Percentiles rank a stretch among this genome's conserved stretches.
Conservation (phyloP, 2,329 filamentous ascomycete species). For the Acrocalymma vagum region DNA sequence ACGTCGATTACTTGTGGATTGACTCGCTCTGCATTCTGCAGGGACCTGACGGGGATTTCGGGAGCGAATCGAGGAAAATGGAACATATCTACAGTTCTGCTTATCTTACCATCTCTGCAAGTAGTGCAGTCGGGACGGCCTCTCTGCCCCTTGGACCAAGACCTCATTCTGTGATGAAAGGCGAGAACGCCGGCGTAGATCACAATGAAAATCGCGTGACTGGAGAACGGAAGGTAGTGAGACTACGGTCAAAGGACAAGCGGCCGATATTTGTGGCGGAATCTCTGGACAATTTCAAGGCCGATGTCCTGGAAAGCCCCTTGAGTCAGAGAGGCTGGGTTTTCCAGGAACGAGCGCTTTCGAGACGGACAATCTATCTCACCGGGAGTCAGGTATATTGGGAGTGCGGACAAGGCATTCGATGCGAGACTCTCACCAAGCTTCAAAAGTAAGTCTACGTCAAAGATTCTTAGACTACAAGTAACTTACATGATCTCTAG, state of each 20-base stretch:
- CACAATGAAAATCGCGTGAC: too few species aligned
- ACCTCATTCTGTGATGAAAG: too few species aligned
- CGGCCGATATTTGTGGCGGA: slow-evolving; percentile 22
- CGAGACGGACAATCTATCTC: slow-evolving; percentile 37
- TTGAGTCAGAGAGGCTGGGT: slow-evolving; percentile 37
- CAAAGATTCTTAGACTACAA: too few species aligned
- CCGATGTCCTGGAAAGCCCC: slow-evolving; percentile 21
- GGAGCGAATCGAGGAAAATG: slow-evolving; percentile 25
- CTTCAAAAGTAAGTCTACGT: slow-evolving; percentile 30
- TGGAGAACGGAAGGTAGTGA: too few species aligned
- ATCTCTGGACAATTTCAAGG: slow-evolving; percentile 28
- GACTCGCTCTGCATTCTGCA: slow-evolving; percentile 34
- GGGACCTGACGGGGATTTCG: slow-evolving; percentile 24
- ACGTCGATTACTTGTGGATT: slow-evolving; percentile 31
- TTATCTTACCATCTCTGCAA: slow-evolving; percentile 24
- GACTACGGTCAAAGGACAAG: slow-evolving; percentile 7
- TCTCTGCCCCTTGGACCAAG: slow-evolving; percentile 15
- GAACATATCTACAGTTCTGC: slow-evolving; percentile 25
- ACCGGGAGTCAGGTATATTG: slow-evolving; percentile 34
- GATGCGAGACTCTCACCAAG: slow-evolving; percentile 27
- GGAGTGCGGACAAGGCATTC: slow-evolving; percentile 31
- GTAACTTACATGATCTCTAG: slow-evolving; percentile 18
- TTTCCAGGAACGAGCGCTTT: slow-evolving; percentile 34
- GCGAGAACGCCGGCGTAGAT: too few species aligned
- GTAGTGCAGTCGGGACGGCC: slow-evolving; percentile 11